Evolutionary conservation across 306 rosid genomes (phyloP), one percentile per base, ranked within the genome.

Genomic region (Cajanus cajan): DNA sequence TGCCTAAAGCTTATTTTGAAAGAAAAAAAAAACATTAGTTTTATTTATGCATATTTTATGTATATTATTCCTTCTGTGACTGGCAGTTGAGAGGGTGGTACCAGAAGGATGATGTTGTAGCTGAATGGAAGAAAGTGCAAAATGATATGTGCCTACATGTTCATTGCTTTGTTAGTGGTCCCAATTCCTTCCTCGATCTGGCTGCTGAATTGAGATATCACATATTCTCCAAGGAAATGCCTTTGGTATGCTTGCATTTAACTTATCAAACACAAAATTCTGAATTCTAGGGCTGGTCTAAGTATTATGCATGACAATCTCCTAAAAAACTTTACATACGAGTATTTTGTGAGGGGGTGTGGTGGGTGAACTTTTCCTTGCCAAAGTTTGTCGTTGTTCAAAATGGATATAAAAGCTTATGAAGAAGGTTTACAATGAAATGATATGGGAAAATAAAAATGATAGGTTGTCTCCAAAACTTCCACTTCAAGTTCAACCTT

Each of bases 111-210:
- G 98, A 94, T 81, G 97, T 94, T 75, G 97, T 94, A 40, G 98
- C 97, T 24, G 98, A 92, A 82, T 94, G 98, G 98, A 94, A 94
- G 90, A 90, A 87, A 82, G 98, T 94, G 76, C 87, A 88, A 47
- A 91, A 87, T 57, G 97, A 94, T 72, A 84, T 92, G 97, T 94
- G 95, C 80, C 86, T 94, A 14, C 97, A 94, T 85, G 85, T 94
- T 63, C 98, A 92, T 86, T 94, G 98, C 89, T 92, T 88, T 82
- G 97, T 94, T 62, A 90, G 98, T 72, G 98, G 98, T 75, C 98
- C 97, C 2, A 89, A 89, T 79, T 85, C 88, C 62, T 85, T 90
- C 82, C 80, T 85, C 4, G 92, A 94, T 47, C 80, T 92, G 43
- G 87, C 97, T 68, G 97, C 98, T 8, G 97, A 90, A 78, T 86